Evolutionary conservation across 768 basidiomycete genomes (phyloP).

Genomic region (Chiua virens): DNA sequence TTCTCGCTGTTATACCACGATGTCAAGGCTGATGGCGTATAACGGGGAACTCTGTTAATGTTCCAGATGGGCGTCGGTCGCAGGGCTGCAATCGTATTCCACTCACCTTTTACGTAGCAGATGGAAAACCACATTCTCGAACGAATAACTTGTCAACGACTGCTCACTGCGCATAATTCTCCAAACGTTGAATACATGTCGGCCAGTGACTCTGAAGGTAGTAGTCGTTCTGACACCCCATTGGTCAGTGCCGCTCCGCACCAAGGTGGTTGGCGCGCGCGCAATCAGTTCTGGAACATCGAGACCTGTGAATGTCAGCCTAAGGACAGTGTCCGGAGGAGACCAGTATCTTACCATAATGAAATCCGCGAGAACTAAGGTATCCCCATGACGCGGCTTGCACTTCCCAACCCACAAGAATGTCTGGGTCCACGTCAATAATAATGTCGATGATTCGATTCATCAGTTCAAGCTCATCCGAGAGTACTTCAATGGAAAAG

Average conservation of each 20-base stretch:
- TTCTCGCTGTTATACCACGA: slow-evolving; percentile 64
- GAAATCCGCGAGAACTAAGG: slow-evolving; percentile 61
- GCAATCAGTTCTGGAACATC: slow-evolving; percentile 73
- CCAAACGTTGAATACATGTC: slow-evolving; percentile 94
- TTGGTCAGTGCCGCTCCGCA: slow-evolving; percentile 44
- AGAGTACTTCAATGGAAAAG: slow-evolving; percentile 50
- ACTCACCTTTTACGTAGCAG: slow-evolving; percentile 70
- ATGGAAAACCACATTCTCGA: slow-evolving; percentile 89
- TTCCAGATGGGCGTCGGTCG: background rate
- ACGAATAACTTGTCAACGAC: slow-evolving; percentile 73
- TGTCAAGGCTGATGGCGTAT: slow-evolving; percentile 59
- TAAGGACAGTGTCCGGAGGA: background rate
- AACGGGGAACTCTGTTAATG: slow-evolving; percentile 67
- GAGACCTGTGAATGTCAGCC: slow-evolving; percentile 53
- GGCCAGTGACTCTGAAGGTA: slow-evolving; percentile 79
- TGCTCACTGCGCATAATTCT: slow-evolving; percentile 87
- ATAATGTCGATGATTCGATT: slow-evolving; percentile 76
- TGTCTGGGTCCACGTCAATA: slow-evolving; percentile 82
- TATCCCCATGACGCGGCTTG: slow-evolving; percentile 92
- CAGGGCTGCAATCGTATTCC: background rate
- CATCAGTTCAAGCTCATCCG: slow-evolving; percentile 76
- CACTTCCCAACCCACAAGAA: slow-evolving; percentile 90
- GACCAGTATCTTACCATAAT: slow-evolving; percentile 46
- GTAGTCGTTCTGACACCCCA: slow-evolving; percentile 78
- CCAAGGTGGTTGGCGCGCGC: slow-evolving; percentile 57